Conservation (phyloP, 306 rosid genomes). For the Pyrus pyrifolia region DNA sequence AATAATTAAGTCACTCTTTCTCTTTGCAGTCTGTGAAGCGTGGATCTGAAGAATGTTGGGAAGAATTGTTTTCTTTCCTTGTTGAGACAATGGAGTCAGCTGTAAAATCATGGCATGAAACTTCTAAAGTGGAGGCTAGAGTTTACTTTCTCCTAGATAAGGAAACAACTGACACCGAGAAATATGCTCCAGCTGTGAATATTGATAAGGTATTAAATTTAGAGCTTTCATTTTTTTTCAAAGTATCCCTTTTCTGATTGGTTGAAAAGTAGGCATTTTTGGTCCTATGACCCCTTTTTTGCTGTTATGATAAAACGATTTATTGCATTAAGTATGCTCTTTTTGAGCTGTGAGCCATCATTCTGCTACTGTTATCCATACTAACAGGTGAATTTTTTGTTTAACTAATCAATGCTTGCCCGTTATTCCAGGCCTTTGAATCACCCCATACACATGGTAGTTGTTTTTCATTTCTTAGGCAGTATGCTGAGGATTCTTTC, state of each 20-base stretch:
- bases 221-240: neutral
- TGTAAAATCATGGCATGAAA: slow-evolving; percentile 82
- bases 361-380: slow-evolving; percentile 2
- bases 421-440: slow-evolving; percentile 75
- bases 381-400: neutral
- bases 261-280: slow-evolving; percentile 1
- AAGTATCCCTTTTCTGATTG: neutral
- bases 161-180: slow-evolving; percentile 71
- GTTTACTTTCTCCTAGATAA: slow-evolving; percentile 83
- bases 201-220: slow-evolving; percentile 71
- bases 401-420: slow-evolving; percentile 8
- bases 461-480: slow-evolving; percentile 79
- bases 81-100: slow-evolving; percentile 93
- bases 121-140: slow-evolving; percentile 79
- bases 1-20: slow-evolving; percentile 30
- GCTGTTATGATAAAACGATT: neutral
- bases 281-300: slow-evolving; percentile 7
- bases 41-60: slow-evolving; percentile 73
- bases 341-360: neutral
- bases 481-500: slow-evolving; percentile 91
- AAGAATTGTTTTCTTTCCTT: slow-evolving; percentile 66
- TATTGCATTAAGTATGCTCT: neutral
- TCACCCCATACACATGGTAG: slow-evolving; percentile 79
- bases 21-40: slow-evolving; percentile 60
- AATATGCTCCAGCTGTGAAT: slow-evolving; percentile 84